A percentile compares a stretch with the other conserved stretches of the same genome.
phyloP scores from a whole-genome alignment of 768 basidiomycete species.

The Paxillus involutus region DNA sequence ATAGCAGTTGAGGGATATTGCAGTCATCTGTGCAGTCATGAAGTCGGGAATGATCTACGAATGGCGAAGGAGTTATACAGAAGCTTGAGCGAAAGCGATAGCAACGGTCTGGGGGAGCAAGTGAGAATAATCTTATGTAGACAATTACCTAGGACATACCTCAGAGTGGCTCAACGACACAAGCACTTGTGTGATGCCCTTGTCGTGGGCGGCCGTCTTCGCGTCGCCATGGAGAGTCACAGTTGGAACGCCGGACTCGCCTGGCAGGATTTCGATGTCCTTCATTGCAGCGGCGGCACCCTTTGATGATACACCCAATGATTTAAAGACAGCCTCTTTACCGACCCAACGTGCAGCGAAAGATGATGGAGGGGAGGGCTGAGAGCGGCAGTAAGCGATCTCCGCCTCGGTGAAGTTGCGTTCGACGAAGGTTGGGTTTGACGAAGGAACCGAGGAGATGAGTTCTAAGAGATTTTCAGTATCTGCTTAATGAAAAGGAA shows the following conservation, averaged over 20 bases:
- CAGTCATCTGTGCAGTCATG: conserved; percentile 4
- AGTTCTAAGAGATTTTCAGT: conserved; percentile 55
- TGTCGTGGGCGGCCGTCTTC: conserved; percentile 63
- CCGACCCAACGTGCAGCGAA: conserved; percentile 97
- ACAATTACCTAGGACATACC: conserved; percentile 44
- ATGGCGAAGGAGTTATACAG: conserved; percentile 17
- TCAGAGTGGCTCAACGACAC: conserved; percentile 94
- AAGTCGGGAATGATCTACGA: neutral
- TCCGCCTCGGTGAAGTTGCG: conserved; percentile 95
- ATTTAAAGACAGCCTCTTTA: conserved; percentile 98
- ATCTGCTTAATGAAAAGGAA: neutral
- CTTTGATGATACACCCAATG: conserved; percentile 83
- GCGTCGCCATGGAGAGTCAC: conserved; percentile 83
- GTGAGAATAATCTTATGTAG: conserved; percentile 12
- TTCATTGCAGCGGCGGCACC: conserved; percentile 95
- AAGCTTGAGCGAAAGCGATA: conserved; percentile 84
- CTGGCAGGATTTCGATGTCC: conserved; percentile 93
- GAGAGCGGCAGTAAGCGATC: conserved; percentile 80
- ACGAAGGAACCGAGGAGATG: conserved; percentile 88
- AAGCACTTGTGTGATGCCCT: conserved; percentile 72
- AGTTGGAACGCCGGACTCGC: conserved; percentile 73
- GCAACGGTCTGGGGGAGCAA: conserved; percentile 61
- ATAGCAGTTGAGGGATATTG: neutral
- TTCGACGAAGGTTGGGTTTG: conserved; percentile 80
- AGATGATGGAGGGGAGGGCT: conserved; percentile 84